Evolutionary conservation across 176 grass and related monocot species (phyloP), one percentile per base, ranked within the genome.

Genomic region (Guadua angustifolia): DNA sequence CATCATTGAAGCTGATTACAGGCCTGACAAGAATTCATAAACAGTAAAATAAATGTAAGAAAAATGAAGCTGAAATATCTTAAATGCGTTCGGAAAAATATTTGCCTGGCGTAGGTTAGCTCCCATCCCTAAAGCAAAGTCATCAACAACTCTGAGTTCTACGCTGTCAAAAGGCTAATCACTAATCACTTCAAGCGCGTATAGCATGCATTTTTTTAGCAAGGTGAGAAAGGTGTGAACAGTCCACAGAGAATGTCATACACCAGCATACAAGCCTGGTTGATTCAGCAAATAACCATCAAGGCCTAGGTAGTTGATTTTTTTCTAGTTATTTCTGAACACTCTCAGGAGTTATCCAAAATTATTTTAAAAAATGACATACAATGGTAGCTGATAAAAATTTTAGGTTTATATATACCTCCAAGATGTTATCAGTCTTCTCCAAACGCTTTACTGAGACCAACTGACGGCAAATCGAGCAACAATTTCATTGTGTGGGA

Each of bases 391-490:
- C n/a, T 26, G 29, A 62, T 45, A 45, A 17, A 12, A 36, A 4
- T 26, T 61, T 62, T 29, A 15, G 39, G 4, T 77, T 77, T 77
- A 44, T 62, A 61, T 61, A 62, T 89, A 94, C 92, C 87, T 87
- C 87, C 81, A 88, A 60, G n/a, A 86, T 56, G 84, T 86, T 87
- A n/a, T 81, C 80, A n/a, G 58, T 74, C 78, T 94, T 94, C 81
- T 92, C 92, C 33, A 90, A 83, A 38, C 92, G 66, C 45, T 94
- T 94, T 17, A 94, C 92, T 16, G 92, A 82, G n/a, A 62, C 92
- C 92, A 86, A 89, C 92, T 94, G 92, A 66, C 87, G 92, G 42
- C 92, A 94, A 85, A 94, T 94, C 77, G 92, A 79, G 92, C 89
- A 61, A 89, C 92, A 73, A 94, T 94, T 82, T 94, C 92, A 85